Conservation (phyloP, 805 yeast genomes). For the Nakazawaea wickerhamii region DNA sequence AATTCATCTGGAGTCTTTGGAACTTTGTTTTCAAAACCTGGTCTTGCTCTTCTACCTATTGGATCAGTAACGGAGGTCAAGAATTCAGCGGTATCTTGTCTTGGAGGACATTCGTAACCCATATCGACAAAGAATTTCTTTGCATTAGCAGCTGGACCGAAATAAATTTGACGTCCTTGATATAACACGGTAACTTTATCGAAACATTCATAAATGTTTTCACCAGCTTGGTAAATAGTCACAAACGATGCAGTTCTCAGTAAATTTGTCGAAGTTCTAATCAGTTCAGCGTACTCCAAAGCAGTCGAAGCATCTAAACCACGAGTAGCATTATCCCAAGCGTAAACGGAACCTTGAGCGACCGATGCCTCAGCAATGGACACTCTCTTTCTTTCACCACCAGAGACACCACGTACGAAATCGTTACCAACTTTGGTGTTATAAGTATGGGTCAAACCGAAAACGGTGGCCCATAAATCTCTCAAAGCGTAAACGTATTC, state of each 20-base stretch:
- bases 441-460: conserved; percentile 54
- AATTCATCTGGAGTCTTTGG: conserved; percentile 64
- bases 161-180: conserved; percentile 55
- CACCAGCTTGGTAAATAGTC: conserved; percentile 66
- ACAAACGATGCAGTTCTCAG: conserved; percentile 52
- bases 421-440: conserved; percentile 64
- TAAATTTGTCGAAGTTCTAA: conserved; percentile 56
- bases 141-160: conserved; percentile 51
- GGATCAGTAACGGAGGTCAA: conserved; percentile 68
- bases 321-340: conserved; percentile 83
- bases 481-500: conserved; percentile 37
- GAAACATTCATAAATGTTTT: conserved; percentile 55
- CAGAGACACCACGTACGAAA: conserved; percentile 67
- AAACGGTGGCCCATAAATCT: conserved; percentile 46
- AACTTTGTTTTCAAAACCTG: conserved; percentile 45
- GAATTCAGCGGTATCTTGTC: conserved; percentile 70
- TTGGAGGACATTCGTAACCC: conserved; percentile 59
- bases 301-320: conserved; percentile 86
- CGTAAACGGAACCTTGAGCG: conserved; percentile 55
- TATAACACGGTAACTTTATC: conserved; percentile 57
- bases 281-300: conserved; percentile 61
- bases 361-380: conserved; percentile 75
- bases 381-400: conserved; percentile 84
- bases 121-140: conserved; percentile 51
- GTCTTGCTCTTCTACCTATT: conserved; percentile 43